Conservation (phyloP, 2,329 filamentous ascomycete genomes). For the Colletotrichum phormii region DNA sequence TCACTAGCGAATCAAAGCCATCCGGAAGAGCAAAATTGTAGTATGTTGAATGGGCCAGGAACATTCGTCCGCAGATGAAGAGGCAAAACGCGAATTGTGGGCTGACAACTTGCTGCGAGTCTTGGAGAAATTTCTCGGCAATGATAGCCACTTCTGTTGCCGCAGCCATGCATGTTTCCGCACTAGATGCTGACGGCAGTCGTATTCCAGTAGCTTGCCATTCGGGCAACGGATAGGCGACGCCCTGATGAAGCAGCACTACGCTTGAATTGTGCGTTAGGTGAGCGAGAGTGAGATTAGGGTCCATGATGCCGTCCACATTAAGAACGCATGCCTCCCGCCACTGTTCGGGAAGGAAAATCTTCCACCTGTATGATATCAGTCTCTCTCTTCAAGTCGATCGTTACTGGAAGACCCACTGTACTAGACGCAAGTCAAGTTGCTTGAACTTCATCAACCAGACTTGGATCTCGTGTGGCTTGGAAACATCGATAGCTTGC, state of each 20-base stretch:
- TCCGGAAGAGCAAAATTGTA: slow-evolving; percentile 43
- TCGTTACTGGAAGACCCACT: slow-evolving; percentile 43
- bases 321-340: slow-evolving; percentile 53
- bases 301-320: slow-evolving; percentile 53
- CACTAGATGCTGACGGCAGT: slow-evolving; percentile 51
- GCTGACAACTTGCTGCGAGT: slow-evolving; percentile 44
- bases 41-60: slow-evolving; percentile 48
- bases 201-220: slow-evolving; percentile 46
- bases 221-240: slow-evolving; percentile 50
- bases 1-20: slow-evolving; percentile 48
- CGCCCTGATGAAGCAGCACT: slow-evolving; percentile 53
- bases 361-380: slow-evolving; percentile 51
- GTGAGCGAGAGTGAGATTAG: slow-evolving; percentile 51
- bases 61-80: slow-evolving; percentile 49
- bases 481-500: slow-evolving; percentile 50
- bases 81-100: slow-evolving; percentile 53
- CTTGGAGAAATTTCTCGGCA: slow-evolving; percentile 48
- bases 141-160: slow-evolving; percentile 53
- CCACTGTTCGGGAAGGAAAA: slow-evolving; percentile 57
- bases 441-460: slow-evolving; percentile 60
- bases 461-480: slow-evolving; percentile 49
- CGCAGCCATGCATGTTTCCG: slow-evolving; percentile 53
- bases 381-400: not conserved
- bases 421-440: slow-evolving; percentile 54
- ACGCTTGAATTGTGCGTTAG: slow-evolving; percentile 51